These are phyloP conservation scores for Phaeosphaeriaceae sp. DNA, from an alignment of 2,329 filamentous ascomycete species.

Conservation along the genomic window DNA sequence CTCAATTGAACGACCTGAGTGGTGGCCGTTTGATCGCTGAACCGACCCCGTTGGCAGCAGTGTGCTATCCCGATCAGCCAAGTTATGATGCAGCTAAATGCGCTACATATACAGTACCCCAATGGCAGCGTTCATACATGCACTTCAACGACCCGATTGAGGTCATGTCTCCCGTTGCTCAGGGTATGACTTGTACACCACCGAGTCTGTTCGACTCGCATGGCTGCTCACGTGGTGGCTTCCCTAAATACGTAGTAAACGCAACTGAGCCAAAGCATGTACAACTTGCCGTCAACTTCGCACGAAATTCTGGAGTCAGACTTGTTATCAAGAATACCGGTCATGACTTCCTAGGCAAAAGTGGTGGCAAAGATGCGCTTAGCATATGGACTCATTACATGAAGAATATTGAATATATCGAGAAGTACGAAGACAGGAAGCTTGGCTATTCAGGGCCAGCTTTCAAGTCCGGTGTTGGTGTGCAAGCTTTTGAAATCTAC, in stretches of 20 bases:
- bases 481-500: slow-evolving; percentile 62
- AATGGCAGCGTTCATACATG: slow-evolving; percentile 42
- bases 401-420: slow-evolving; percentile 44
- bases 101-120: slow-evolving; percentile 30
- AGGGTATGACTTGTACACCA: slow-evolving; percentile 47
- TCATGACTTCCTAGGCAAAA: slow-evolving; percentile 46
- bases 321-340: slow-evolving; percentile 46
- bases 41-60: slow-evolving; percentile 38
- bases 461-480: slow-evolving; percentile 62
- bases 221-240: slow-evolving; percentile 46
- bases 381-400: slow-evolving; percentile 48
- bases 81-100: slow-evolving; percentile 40
- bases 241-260: slow-evolving; percentile 45
- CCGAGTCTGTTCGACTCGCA: slow-evolving; percentile 43
- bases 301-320: slow-evolving; percentile 39
- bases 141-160: slow-evolving; percentile 46
- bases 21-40: slow-evolving; percentile 34
- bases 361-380: slow-evolving; percentile 40
- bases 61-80: slow-evolving; percentile 39
- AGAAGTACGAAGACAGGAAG: slow-evolving; percentile 39
- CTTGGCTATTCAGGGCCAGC: slow-evolving; percentile 54
- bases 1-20: slow-evolving; percentile 51
- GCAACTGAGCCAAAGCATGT: slow-evolving; percentile 45
- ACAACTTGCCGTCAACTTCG: slow-evolving; percentile 46
- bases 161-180: slow-evolving; percentile 46